Evolutionary conservation across 2,329 filamentous ascomycete species (phyloP).

Genomic region (Monosporascus sp.): DNA sequence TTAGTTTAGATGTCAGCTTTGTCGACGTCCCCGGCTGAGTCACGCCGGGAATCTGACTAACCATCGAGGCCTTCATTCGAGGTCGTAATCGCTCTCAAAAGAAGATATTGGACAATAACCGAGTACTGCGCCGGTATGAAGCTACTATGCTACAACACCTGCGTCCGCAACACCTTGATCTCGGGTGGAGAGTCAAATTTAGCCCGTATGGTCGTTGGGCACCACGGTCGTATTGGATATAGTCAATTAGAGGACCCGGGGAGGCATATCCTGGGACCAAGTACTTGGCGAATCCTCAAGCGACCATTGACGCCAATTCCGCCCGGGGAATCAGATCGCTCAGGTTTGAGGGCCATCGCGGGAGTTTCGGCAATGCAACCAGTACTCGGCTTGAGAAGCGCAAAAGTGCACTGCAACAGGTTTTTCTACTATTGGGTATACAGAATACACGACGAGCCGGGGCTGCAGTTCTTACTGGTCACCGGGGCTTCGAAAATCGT

Average conservation of each 20-base stretch:
- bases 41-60: not conserved
- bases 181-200: no score
- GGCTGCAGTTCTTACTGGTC: not conserved
- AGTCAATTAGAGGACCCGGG: not conserved
- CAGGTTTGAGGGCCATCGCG: not conserved
- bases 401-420: not conserved
- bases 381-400: not conserved
- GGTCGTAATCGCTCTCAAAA: no score
- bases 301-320: not conserved
- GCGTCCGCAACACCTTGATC: no score
- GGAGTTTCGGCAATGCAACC: not conserved
- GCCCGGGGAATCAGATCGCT: not conserved
- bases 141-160: no score
- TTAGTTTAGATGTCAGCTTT: not conserved
- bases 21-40: not conserved
- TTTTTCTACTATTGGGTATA: not conserved
- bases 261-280: not conserved
- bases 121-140: no score
- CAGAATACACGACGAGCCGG: not conserved
- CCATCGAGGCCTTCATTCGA: not conserved
- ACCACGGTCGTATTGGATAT: not conserved
- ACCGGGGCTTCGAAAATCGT: not conserved
- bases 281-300: not conserved
- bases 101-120: no score
- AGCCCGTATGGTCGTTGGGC: not conserved